phyloP scores from a whole-genome alignment of 805 yeast species.

The Metschnikowia similis region DNA sequence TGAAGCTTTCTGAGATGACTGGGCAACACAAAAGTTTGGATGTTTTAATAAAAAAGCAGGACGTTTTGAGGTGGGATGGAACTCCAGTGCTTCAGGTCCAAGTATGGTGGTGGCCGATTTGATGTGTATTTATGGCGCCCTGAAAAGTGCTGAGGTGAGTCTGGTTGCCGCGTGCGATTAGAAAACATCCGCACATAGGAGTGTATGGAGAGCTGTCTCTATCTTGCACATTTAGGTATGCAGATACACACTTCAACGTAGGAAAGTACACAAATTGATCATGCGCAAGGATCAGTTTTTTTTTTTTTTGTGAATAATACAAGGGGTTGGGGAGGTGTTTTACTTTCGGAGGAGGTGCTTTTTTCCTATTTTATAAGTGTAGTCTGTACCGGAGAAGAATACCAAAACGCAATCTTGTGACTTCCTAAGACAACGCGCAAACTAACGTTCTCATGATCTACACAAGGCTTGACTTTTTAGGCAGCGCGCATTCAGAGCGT shows the following conservation, averaged over 20 bases:
- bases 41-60: neutral
- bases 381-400: no score
- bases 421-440: neutral
- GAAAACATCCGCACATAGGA: conserved; percentile 2
- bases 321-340: neutral
- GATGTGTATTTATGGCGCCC: neutral
- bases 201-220: neutral
- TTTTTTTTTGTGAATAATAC: no score
- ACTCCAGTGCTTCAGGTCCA: neutral
- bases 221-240: neutral
- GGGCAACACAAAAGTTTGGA: neutral
- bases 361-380: no score
- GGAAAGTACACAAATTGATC: neutral
- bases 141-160: conserved; percentile 1
- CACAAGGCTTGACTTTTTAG: neutral
- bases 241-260: neutral
- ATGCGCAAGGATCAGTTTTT: neutral
- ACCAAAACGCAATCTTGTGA: neutral
- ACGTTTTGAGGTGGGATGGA: neutral
- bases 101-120: neutral
- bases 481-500: neutral
- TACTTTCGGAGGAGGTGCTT: no score
- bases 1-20: neutral
- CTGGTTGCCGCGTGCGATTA: conserved; percentile 3
- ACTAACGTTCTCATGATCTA: neutral